Evolutionary conservation across 1,284 basidiomycete genomes (phyloP), one percentile per base, ranked within the genome.

Genomic region (Leccinum insolens): DNA sequence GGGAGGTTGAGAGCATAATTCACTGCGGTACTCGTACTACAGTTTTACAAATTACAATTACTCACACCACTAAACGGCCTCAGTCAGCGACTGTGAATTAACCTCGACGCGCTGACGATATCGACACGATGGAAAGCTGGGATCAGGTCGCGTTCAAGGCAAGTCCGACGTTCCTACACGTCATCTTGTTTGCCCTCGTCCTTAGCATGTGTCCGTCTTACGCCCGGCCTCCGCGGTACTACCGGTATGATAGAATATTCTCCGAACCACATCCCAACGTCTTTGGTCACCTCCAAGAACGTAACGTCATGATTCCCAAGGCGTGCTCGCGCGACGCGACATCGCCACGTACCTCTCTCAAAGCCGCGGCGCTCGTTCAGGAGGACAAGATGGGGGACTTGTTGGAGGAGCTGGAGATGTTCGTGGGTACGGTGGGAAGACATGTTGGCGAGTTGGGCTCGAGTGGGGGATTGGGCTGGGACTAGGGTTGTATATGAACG

Each of bases 251-350:
- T 69, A 93, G 91, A 79, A 83, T 22, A 87, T 90, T 70, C 81
- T 93, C 58, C 85, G 88, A 68, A 81, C 86, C 37, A 85, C 91
- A 7, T 85, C 86, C 59, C 88, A 90, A 71, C 83, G 84, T 61
- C 81, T n/a, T 93, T 60, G 89, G 88, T 22, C 90, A 92, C 72
- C 76, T 91, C 22, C 89, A 91, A 73, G 86, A n/a, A n/a, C n/a
- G n/a, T n/a, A 89, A 72, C 87, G 85, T 74, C 85, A 88, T 70
- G 89, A 92, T 71, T 86, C 89, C 1, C 83, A 88, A 73, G 84
- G 84, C 3, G 84, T 83, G 58, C 86, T 90, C 57, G 86, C 84
- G 15, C 83, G 89, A 70, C 83, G 82, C 70, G 90, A 92, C 75
- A 88, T 93, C 65, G 87, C 89, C 12, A 88, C 84, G 11, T 78